Evolutionary conservation across 116 monocot species (phyloP).

Genomic region (Posidonia oceanica): DNA sequence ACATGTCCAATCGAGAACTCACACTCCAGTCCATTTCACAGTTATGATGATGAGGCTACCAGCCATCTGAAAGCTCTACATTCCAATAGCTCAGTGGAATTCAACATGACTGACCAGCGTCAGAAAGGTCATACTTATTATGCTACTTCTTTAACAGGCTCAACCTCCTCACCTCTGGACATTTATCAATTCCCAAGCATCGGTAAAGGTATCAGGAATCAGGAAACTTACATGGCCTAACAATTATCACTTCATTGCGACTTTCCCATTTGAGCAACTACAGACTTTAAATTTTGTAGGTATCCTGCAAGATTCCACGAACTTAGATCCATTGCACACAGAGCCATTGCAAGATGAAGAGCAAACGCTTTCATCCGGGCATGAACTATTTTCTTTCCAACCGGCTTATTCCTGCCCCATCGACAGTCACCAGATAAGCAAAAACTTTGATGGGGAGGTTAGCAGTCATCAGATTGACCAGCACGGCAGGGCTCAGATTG

Average conservation of each 20-base stretch:
- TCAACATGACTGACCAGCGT: not conserved
- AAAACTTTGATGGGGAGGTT: not conserved
- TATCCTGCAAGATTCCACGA: not conserved
- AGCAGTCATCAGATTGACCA: not conserved
- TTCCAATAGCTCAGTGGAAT: not conserved
- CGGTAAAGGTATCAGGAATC: not conserved
- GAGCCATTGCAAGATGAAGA: not conserved
- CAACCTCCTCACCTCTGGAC: not conserved
- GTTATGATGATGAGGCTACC: not conserved
- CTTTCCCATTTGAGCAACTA: not conserved
- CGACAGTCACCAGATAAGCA: not conserved
- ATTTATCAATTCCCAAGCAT: not conserved
- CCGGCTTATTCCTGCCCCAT: not conserved
- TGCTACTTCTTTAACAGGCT: not conserved
- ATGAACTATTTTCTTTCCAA: not conserved
- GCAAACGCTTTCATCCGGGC: not conserved
- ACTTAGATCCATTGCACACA: not conserved
- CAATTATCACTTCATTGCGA: not conserved
- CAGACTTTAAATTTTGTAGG: not conserved
- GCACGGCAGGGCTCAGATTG: not conserved
- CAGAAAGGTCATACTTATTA: not conserved
- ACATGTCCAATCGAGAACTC: too few species aligned
- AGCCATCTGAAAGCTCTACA: not conserved
- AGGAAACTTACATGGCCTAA: not conserved
- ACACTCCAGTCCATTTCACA: too few species aligned